Conservation (phyloP, 2,329 filamentous ascomycete species). For the Fusarium succisae region DNA sequence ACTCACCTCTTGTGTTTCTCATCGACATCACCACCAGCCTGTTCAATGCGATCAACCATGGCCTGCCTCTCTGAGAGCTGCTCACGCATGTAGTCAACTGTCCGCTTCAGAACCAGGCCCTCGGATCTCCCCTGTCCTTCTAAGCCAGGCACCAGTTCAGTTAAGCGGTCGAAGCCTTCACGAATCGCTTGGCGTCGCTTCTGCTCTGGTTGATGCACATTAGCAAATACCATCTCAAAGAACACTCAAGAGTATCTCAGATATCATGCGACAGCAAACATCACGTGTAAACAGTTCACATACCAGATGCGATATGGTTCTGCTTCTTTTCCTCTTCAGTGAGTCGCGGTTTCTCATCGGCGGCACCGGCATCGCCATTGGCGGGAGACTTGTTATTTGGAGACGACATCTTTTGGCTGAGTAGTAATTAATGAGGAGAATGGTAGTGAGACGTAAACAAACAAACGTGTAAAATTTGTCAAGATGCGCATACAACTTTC, state of each 20-base stretch:
- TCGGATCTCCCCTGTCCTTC: conserved; percentile 87
- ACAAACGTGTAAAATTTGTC: background rate
- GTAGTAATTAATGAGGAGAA: background rate
- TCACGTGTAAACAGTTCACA: conserved; percentile 4
- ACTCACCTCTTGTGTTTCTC: conserved; percentile 56
- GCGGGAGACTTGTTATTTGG: conserved; percentile 44
- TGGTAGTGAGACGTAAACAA: background rate
- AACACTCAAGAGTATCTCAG: background rate
- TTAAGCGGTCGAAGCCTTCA: conserved; percentile 83
- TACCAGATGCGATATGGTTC: conserved; percentile 65
- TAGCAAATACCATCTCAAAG: background rate
- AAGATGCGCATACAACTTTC: conserved; percentile 5
- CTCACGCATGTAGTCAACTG: conserved; percentile 71
- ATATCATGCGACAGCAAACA: background rate
- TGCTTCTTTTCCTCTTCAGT: conserved; percentile 65
- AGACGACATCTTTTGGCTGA: conserved; percentile 39
- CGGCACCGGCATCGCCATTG: conserved; percentile 35
- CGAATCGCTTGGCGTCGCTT: conserved; percentile 72
- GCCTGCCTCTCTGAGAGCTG: conserved; percentile 67
- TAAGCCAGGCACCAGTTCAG: conserved; percentile 81
- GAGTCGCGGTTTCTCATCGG: conserved; percentile 60
- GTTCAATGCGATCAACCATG: conserved; percentile 68
- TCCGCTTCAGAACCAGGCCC: conserved; percentile 79
- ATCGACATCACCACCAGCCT: conserved; percentile 65
- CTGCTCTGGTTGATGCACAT: conserved; percentile 48